phyloP scores from a whole-genome alignment of 176 grass and related monocot genomes.

The Pontederia crassipes region DNA sequence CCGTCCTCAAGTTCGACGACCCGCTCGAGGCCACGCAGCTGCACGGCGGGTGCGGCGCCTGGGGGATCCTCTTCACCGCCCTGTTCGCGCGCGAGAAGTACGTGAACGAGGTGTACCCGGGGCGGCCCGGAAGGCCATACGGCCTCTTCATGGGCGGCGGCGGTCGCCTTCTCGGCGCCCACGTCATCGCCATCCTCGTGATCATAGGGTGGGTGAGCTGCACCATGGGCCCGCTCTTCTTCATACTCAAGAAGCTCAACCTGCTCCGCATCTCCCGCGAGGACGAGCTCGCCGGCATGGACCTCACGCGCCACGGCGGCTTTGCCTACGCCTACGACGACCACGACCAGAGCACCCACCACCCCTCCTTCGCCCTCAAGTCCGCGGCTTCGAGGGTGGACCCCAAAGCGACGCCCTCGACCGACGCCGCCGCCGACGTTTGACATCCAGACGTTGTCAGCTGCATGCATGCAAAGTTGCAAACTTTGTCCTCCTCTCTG shows the following conservation, averaged over 20 bases:
- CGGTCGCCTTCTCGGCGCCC: conserved; percentile 22
- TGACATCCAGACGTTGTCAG: no score
- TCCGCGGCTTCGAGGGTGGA: neutral
- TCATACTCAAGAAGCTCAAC: conserved; percentile 8
- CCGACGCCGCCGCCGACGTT: neutral
- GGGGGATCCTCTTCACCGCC: conserved; percentile 36
- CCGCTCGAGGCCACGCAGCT: conserved; percentile 34
- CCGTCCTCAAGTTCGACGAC: conserved; percentile 17
- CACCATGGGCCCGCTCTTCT: conserved; percentile 32
- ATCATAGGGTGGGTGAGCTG: conserved; percentile 26
- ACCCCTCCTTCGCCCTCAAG: conserved; percentile 5
- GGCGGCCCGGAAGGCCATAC: conserved; percentile 14
- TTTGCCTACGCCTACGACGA: conserved; percentile 18
- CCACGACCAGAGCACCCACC: neutral
- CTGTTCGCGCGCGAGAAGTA: conserved; percentile 34
- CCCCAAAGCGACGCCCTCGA: neutral
- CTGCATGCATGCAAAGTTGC: no score
- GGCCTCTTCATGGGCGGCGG: conserved; percentile 42
- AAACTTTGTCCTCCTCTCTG: no score
- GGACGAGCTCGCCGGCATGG: conserved; percentile 26
- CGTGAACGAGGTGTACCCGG: conserved; percentile 27
- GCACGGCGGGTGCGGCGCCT: conserved; percentile 35
- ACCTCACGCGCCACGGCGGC: conserved; percentile 26
- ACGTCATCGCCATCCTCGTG: conserved; percentile 24
- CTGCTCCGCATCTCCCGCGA: conserved; percentile 17